Evolutionary conservation across 1,139 yeast species (phyloP), one percentile per base, ranked within the genome.

Genomic region (Oligophagozyma castellii): DNA sequence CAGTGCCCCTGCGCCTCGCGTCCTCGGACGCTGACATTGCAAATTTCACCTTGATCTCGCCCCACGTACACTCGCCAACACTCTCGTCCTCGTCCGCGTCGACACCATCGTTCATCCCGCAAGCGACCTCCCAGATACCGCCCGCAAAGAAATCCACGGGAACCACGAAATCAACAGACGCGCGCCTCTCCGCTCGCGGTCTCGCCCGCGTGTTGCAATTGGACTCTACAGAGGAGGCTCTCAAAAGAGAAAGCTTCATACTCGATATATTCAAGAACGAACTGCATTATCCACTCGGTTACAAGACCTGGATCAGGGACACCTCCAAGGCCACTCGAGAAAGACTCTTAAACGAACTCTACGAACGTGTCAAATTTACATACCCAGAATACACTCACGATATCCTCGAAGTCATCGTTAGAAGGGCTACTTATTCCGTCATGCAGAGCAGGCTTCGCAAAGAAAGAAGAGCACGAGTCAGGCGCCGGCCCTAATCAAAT

Each of bases 371-470:
- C 3, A 55, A 55, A 14, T 48, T 48, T 3, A 62, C 61, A 22
- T 75, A 70, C 46, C 69, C 73, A 2, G 66, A 58, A 20, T 71
- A 67, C 43, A 61, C 71, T 29, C 63, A 58, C 28, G 62, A 62
- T 18, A 62, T 70, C 19, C 56, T 80, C 28, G 86, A 79, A 44
- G 72, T 76, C 0, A 70, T 81, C 16, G 67, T 81, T 18, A 67
- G 86, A 42, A 63, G 93, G 32, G 93, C 92, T 2, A 70, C 81
- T 13, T 81, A 81, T 48, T 70, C 77, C 34, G 57, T 72, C 56
- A 79, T 79, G 89, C 93, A 81, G 48, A 76, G 83, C 15, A 60
- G 84, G 37, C 56, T 80, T 29, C 63, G 93, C 41, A 65, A 77
- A 35, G 73, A 73, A 35, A 63, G 89, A 39, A 58, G 84, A 35